A percentile compares a stretch with the other conserved stretches of the same genome.
Evolutionary conservation across 192 early-diverging fungal genomes (phyloP).

Genomic region (Oehlia diaphana): DNA sequence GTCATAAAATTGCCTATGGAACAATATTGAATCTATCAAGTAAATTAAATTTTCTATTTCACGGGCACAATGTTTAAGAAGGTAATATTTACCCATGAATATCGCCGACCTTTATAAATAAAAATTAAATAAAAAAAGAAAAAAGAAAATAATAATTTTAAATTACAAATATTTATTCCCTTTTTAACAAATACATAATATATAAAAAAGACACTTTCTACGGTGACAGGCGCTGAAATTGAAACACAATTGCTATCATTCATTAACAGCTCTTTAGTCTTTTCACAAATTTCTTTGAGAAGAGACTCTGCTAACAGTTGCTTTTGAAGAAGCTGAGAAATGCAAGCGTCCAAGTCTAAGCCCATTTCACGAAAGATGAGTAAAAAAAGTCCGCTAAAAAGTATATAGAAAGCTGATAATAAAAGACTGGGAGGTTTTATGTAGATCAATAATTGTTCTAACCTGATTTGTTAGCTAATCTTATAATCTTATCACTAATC

Average conservation of each 20-base stretch:
- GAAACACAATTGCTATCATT: constrained; percentile 84
- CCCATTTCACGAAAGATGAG: constrained; percentile 39
- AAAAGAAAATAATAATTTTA: not conserved
- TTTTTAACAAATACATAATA: constrained; percentile 18
- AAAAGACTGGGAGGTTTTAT: not conserved
- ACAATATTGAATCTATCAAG: not conserved
- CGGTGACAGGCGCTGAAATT: constrained; percentile 84
- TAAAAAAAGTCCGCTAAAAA: not conserved
- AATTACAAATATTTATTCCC: not conserved
- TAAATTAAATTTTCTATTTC: not conserved
- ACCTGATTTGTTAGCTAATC: too few relatives aligned
- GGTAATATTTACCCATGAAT: constrained; percentile 12
- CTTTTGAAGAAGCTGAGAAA: constrained; percentile 70
- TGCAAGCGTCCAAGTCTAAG: constrained; percentile 81
- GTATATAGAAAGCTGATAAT: not conserved
- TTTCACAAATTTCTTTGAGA: constrained; percentile 79
- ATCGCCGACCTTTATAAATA: constrained; percentile 11
- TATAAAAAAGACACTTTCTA: constrained; percentile 92
- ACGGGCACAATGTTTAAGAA: not conserved
- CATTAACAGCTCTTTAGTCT: constrained; percentile 75
- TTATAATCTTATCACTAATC: not conserved
- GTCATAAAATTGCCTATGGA: constrained; percentile 78
- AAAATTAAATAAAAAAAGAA: not conserved
- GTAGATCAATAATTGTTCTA: not conserved
- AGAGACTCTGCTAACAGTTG: constrained; percentile 74